Evolutionary conservation across 306 rosid species (phyloP).

Genomic region (Rubus idaeus): DNA sequence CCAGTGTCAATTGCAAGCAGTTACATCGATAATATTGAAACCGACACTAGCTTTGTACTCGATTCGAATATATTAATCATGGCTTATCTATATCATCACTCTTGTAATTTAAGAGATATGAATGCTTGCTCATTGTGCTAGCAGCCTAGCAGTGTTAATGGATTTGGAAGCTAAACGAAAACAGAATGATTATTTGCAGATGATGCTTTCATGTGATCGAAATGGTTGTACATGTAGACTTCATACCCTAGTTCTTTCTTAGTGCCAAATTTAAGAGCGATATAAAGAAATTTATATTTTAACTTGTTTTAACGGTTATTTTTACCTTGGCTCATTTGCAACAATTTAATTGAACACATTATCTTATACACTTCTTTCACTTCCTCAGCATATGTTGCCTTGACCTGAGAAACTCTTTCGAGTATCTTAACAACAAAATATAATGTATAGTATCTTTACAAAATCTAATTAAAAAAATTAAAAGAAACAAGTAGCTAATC

Average conservation of each 20-base stretch:
- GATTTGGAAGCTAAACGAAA: not conserved
- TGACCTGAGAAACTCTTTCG: not conserved
- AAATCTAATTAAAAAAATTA: not conserved
- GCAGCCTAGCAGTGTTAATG: not conserved
- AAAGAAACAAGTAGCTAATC: slow-evolving; percentile 29
- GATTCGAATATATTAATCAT: no score
- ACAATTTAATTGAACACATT: not conserved
- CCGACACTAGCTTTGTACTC: not conserved
- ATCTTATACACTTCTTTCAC: not conserved
- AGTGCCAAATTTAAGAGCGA: not conserved
- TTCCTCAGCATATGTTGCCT: not conserved
- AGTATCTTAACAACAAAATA: not conserved
- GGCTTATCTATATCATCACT: not conserved
- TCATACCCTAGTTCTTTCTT: not conserved
- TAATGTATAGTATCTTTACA: not conserved
- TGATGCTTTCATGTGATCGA: not conserved
- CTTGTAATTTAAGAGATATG: not conserved
- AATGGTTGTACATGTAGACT: not conserved
- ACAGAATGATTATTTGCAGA: not conserved
- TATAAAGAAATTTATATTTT: not conserved
- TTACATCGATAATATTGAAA: not conserved
- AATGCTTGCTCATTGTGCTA: not conserved
- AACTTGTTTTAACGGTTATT: not conserved
- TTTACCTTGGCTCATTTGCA: not conserved
- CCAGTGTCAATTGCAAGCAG: slow-evolving; percentile 7